phyloP scores from a whole-genome alignment of 768 basidiomycete species.

The Leccinum imitatum region DNA sequence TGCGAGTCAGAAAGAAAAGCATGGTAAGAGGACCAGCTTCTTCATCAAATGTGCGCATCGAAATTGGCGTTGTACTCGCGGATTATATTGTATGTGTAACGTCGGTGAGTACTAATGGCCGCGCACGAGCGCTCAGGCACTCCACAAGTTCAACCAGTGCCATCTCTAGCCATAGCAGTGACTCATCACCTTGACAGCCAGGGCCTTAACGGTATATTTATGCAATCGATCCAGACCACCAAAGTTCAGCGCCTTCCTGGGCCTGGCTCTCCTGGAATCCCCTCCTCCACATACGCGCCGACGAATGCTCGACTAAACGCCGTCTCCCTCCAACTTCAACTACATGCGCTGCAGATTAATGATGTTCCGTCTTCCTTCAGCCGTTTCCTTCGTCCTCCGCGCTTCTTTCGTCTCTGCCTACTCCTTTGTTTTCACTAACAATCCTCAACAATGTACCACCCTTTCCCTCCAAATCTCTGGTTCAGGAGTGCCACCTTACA shows the following conservation, averaged over 20 bases:
- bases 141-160: not conserved
- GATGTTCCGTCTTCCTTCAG: not conserved
- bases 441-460: not conserved
- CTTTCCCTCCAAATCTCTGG: not conserved
- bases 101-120: not conserved
- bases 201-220: no score
- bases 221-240: not conserved
- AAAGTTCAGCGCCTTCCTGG: not conserved
- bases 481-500: not conserved
- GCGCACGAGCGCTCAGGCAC: not conserved
- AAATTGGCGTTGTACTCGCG: no score
- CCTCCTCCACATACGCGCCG: not conserved
- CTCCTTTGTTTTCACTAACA: not conserved
- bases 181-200: not conserved
- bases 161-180: not conserved
- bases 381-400: not conserved
- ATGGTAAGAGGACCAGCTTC: conserved; percentile 12
- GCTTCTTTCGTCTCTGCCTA: not conserved
- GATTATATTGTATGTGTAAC: not conserved
- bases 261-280: not conserved
- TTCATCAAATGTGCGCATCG: no score
- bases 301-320: not conserved
- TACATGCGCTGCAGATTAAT: not conserved
- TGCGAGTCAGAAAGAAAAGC: not conserved
- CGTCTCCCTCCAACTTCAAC: not conserved